phyloP scores from a whole-genome alignment of 495 filamentous ascomycete genomes.

The Talaromyces wortmannii region DNA sequence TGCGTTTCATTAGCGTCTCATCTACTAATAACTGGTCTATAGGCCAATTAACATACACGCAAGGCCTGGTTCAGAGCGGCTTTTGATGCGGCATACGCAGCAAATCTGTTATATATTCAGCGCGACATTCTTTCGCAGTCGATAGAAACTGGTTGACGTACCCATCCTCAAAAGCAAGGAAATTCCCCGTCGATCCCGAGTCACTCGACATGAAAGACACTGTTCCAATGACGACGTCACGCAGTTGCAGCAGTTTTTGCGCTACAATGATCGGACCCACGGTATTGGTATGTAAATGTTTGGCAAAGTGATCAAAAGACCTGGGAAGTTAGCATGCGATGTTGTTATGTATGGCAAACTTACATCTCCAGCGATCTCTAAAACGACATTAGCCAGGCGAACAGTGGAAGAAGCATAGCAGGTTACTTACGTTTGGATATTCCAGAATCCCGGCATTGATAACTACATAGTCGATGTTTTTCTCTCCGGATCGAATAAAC shows the following conservation, averaged over 20 bases:
- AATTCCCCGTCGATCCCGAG: conserved; percentile 35
- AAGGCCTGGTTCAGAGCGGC: conserved; percentile 51
- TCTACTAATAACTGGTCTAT: background rate
- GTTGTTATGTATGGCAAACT: conserved; percentile 7
- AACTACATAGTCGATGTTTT: conserved; percentile 39
- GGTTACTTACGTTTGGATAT: conserved; percentile 43
- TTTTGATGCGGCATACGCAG: conserved; percentile 51
- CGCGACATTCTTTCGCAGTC: background rate
- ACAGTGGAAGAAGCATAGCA: background rate
- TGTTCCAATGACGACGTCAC: conserved; percentile 29
- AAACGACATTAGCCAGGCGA: conserved; percentile 4
- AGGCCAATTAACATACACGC: conserved; percentile 15
- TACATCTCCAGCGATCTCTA: conserved; percentile 49
- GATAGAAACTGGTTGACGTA: conserved; percentile 4
- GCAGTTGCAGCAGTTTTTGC: conserved; percentile 38
- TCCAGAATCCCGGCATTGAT: conserved; percentile 51
- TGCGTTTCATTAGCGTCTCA: conserved; percentile 3
- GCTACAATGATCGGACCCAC: conserved; percentile 1
- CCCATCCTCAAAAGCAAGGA: conserved; percentile 49
- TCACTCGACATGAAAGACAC: conserved; percentile 49
- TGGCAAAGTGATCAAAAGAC: conserved; percentile 3
- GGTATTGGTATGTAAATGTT: conserved; percentile 1
- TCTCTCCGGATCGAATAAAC: background rate
- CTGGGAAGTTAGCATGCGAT: background rate
- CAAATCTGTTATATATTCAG: conserved; percentile 24